These are phyloP conservation scores for Trichoderma atroviride DNA, from an alignment of 2,329 filamentous ascomycete genomes.

Conservation along the genomic window DNA sequence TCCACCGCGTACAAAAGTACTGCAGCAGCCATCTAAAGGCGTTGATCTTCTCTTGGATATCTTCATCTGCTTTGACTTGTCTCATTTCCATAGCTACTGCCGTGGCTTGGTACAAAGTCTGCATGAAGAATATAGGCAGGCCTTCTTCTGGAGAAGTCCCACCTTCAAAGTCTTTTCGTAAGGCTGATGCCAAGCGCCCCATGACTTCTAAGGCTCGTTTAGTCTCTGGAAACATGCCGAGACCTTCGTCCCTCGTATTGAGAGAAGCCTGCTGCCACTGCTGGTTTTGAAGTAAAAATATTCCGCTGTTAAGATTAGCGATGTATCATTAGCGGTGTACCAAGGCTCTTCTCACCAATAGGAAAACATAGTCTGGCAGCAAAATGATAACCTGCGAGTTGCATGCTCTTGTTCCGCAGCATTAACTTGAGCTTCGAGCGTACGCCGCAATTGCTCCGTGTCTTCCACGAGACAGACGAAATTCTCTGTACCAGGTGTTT, in stretches of 20 bases:
- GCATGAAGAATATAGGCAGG: neutral
- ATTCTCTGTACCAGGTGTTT: neutral
- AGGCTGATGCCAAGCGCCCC: neutral
- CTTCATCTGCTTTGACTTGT: neutral
- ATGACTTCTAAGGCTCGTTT: neutral
- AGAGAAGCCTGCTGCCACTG: neutral
- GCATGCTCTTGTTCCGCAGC: neutral
- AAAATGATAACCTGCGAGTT: constrained; percentile 1
- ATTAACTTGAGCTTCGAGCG: neutral
- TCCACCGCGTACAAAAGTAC: neutral
- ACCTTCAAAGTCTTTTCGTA: neutral
- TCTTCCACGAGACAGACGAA: neutral
- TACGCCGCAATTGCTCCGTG: constrained; percentile 1
- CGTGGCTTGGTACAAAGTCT: neutral
- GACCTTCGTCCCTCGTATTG: neutral
- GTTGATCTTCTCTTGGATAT: neutral
- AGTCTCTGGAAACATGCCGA: neutral
- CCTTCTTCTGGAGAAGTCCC: neutral
- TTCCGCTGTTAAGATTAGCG: neutral
- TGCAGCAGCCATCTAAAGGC: neutral
- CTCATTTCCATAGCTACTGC: neutral
- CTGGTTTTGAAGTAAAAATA: neutral
- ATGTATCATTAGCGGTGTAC: neutral
- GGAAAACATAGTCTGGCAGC: constrained; percentile 3
- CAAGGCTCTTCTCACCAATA: neutral